A percentile compares a stretch with the other conserved stretches of the same genome.
phyloP scores from a whole-genome alignment of 805 yeast genomes.

The Schwanniomyces pseudopolymorphus region DNA sequence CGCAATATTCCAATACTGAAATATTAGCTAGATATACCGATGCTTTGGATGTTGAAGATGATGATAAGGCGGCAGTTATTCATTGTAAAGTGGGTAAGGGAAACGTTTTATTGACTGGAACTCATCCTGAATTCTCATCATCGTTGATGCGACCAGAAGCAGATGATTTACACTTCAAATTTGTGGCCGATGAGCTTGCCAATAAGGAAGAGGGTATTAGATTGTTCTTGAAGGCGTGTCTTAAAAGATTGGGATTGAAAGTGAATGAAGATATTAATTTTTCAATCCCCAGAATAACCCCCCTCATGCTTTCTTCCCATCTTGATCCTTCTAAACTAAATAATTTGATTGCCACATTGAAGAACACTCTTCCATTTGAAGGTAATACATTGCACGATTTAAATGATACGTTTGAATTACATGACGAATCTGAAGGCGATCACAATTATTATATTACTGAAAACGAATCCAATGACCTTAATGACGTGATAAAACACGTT shows the following conservation, averaged over 20 bases:
- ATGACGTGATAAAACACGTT: constrained; percentile 54
- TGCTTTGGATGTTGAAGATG: constrained; percentile 48
- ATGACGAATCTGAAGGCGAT: constrained; percentile 32
- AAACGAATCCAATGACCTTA: constrained; percentile 43
- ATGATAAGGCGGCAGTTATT: constrained; percentile 67
- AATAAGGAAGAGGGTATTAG: constrained; percentile 49
- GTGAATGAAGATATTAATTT: constrained; percentile 54
- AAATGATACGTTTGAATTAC: constrained; percentile 56
- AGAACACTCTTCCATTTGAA: constrained; percentile 33
- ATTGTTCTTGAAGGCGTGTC: constrained; percentile 54
- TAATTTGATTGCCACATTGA: constrained; percentile 33
- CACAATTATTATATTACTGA: constrained; percentile 13
- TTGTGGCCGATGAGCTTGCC: constrained; percentile 35
- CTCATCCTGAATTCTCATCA: constrained; percentile 86
- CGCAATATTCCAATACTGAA: constrained; percentile 57
- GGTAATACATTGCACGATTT: constrained; percentile 46
- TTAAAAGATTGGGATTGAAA: constrained; percentile 62
- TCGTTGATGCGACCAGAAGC: constrained; percentile 40
- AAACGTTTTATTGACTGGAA: constrained; percentile 71
- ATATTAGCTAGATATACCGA: constrained; percentile 70
- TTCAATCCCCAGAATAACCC: constrained; percentile 66
- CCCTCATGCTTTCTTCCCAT: constrained; percentile 53
- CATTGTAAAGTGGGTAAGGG: constrained; percentile 72
- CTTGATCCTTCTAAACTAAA: constrained; percentile 28
- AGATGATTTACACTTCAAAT: constrained; percentile 25